These are phyloP conservation scores for Mrakia blollopis DNA, from an alignment of 768 basidiomycete genomes.

Conservation along the genomic window DNA sequence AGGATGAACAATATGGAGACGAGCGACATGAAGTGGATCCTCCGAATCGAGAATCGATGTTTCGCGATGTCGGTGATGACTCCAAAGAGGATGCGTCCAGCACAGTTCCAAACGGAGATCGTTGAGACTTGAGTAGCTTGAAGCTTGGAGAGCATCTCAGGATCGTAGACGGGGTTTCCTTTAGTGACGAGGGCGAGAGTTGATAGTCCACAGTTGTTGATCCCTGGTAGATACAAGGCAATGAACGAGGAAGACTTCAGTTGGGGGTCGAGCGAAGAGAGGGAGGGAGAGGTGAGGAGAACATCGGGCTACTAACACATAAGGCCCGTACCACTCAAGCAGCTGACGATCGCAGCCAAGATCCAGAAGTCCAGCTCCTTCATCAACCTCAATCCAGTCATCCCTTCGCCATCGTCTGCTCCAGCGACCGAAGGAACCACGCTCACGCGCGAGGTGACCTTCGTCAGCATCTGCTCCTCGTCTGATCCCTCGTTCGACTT, in stretches of 20 bases:
- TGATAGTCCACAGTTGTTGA: slow-evolving; percentile 76
- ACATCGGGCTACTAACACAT: slow-evolving; percentile 65
- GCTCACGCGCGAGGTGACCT: slow-evolving; percentile 20
- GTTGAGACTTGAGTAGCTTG: slow-evolving; percentile 81
- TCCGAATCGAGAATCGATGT: slow-evolving; percentile 36
- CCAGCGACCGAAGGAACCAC: slow-evolving; percentile 33
- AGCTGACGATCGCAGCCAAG: slow-evolving; percentile 54
- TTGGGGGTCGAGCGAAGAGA: no score
- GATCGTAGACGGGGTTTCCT: slow-evolving; percentile 59
- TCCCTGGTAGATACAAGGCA: slow-evolving; percentile 48
- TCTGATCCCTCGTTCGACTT: slow-evolving; percentile 2
- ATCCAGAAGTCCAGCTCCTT: slow-evolving; percentile 60
- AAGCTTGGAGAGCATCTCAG: slow-evolving; percentile 62
- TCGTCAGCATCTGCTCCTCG: slow-evolving; percentile 7
- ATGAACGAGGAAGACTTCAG: no score
- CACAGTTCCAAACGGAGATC: slow-evolving; percentile 73
- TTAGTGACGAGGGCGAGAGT: slow-evolving; percentile 63
- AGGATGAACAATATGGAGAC: slow-evolving; percentile 64
- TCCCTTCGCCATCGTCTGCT: slow-evolving; percentile 50
- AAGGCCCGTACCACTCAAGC: slow-evolving; percentile 70
- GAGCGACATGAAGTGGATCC: slow-evolving; percentile 49
- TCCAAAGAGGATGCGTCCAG: slow-evolving; percentile 68
- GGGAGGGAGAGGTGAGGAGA: neutral
- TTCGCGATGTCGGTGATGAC: slow-evolving; percentile 42
- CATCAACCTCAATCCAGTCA: slow-evolving; percentile 56